Evolutionary conservation across 768 basidiomycete genomes (phyloP), one percentile per base, ranked within the genome.

Genomic region (Pulveroboletus sp.): DNA sequence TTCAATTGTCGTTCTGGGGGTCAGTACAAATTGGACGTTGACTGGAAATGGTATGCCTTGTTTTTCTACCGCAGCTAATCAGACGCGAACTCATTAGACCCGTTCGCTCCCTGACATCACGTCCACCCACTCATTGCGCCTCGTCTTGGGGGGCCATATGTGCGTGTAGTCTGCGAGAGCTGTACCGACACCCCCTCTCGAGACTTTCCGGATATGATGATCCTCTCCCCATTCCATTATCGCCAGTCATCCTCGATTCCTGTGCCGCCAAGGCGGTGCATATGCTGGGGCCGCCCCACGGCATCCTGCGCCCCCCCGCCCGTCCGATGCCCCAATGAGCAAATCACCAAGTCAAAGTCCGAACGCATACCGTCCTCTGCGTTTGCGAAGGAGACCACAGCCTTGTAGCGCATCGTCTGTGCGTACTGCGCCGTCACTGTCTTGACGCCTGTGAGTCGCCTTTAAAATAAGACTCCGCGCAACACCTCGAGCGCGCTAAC

Each of bases 261-360:
- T 66, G 59, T 65, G 63, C 49, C 41, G 35, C 18, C 6, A 47
- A 64, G 45, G 64, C 63, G 39, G 62, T 65, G 63, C 10, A 12
- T 17, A 12, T 53, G 50, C 56, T 52, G 39, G 24, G 57, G 46
- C 52, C 42, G 40, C 51, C 24, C 47, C 39, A 62, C 53, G 55
- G 46, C 49, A 57, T 47, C 21, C 50, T 49, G 46, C 54, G 54
- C 58, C 64, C 43, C 42, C 32, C 47, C 51, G 17, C 33, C 49
- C 40, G 9, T 10, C 5, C 46, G 12, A 33, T 44, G 41, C 42
- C 27, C 40, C 50, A 15, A 36, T 37, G 42, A 52, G 27, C 38
- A 28, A 46, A 51, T 24, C n/a, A 1, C 36, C 24, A 9, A 27
- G 24, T 28, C 41, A 26, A 37, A 15, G 12, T 32, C 24, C 46